Conservation (phyloP, 1,284 basidiomycete species). For the Rhodotorula sp. region DNA sequence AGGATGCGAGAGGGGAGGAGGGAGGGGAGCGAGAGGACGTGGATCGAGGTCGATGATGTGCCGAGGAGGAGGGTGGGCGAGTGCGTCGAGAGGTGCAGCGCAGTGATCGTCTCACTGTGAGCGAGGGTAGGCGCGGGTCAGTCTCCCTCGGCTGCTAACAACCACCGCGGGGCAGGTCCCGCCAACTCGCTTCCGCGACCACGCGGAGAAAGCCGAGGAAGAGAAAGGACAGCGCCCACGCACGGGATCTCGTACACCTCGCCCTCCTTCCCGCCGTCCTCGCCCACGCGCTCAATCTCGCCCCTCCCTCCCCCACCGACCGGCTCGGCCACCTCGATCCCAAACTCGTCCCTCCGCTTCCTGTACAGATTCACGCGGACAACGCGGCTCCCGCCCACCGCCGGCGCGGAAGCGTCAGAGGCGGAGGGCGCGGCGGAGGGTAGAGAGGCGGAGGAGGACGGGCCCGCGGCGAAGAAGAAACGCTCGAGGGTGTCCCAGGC, state of each 20-base stretch:
- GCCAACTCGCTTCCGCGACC: too few species aligned
- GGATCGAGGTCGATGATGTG: conserved; percentile 60
- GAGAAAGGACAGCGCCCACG: conserved; percentile 50
- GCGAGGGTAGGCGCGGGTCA: too few species aligned
- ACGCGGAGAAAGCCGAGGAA: too few species aligned
- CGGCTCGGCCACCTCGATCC: conserved; percentile 59
- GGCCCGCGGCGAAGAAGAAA: conserved; percentile 73
- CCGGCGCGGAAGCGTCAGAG: conserved; percentile 63
- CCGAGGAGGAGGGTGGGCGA: conserved; percentile 60
- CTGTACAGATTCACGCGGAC: conserved; percentile 44
- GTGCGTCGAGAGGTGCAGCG: conserved; percentile 72
- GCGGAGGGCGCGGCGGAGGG: conserved; percentile 34
- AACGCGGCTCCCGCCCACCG: conserved; percentile 56
- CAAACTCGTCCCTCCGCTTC: conserved; percentile 33
- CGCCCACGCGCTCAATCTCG: conserved; percentile 65
- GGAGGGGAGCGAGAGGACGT: conserved; percentile 82
- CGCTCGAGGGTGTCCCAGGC: conserved; percentile 82
- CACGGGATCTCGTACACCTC: conserved; percentile 61
- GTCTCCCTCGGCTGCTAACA: neutral
- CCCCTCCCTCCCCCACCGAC: conserved; percentile 71
- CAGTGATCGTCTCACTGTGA: conserved; percentile 61
- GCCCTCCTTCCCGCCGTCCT: conserved; percentile 53
- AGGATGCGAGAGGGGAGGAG: conserved; percentile 84
- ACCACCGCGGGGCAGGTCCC: too few species aligned
- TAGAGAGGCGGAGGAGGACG: conserved; percentile 52